phyloP scores from a whole-genome alignment of 2,329 filamentous ascomycete species.

The Aureobasidium sp. region DNA sequence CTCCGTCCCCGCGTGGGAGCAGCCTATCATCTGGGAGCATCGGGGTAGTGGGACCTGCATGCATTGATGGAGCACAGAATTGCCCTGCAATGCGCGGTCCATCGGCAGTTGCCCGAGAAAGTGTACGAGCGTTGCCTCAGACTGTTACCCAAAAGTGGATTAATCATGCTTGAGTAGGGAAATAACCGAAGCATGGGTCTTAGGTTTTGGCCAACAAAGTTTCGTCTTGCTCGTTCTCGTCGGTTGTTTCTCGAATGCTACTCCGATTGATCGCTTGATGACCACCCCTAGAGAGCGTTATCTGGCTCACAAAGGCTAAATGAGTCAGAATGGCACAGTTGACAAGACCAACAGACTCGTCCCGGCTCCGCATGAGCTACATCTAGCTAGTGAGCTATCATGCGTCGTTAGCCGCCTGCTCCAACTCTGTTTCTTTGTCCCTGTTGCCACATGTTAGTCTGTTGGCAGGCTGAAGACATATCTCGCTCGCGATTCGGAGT shows the following conservation, averaged over 20 bases:
- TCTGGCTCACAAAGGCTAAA: neutral
- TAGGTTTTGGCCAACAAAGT: neutral
- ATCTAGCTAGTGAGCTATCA: neutral
- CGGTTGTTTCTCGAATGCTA: neutral
- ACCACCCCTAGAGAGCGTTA: neutral
- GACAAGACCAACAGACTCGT: neutral
- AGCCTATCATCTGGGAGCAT: neutral
- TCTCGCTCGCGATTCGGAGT: neutral
- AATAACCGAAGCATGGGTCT: neutral
- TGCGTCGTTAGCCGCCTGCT: neutral
- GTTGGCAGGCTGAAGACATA: neutral
- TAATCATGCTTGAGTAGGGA: neutral
- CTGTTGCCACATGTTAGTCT: neutral
- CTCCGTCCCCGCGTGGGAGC: neutral
- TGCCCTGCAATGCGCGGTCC: neutral
- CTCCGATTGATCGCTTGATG: neutral
- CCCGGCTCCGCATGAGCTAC: neutral
- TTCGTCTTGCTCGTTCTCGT: neutral
- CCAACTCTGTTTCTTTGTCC: neutral
- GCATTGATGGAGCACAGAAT: neutral
- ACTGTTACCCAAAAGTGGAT: conserved; percentile 1
- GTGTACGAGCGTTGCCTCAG: neutral
- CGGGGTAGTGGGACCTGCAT: neutral
- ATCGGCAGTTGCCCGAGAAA: neutral
- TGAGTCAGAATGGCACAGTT: neutral